Evolutionary conservation across 2,329 filamentous ascomycete species (phyloP).

Genomic region (Exophiala mesophila): DNA sequence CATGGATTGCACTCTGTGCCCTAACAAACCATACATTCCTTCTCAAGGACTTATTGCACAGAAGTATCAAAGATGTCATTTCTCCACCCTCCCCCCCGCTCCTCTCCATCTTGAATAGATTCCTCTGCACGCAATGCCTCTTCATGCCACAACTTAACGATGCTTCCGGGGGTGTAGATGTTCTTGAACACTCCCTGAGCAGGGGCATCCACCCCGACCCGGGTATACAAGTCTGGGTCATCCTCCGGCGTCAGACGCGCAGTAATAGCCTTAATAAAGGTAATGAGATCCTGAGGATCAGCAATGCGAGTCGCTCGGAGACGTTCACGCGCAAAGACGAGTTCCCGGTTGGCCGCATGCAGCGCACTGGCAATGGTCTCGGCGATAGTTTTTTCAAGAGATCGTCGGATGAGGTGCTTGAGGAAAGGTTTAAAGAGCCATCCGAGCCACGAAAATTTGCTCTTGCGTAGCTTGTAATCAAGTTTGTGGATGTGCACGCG

Average conservation of each 20-base stretch:
- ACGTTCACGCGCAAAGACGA: slow-evolving; percentile 80
- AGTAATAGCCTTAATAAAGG: slow-evolving; percentile 77
- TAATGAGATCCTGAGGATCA: slow-evolving; percentile 71
- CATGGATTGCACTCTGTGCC: no score
- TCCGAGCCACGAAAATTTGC: slow-evolving; percentile 69
- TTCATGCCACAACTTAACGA: slow-evolving; percentile 85
- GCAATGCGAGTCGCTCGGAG: slow-evolving; percentile 80
- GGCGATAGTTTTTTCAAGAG: slow-evolving; percentile 73
- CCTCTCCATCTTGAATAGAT: slow-evolving; percentile 65
- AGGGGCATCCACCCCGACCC: slow-evolving; percentile 63
- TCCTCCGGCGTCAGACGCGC: slow-evolving; percentile 66
- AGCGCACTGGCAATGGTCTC: slow-evolving; percentile 65
- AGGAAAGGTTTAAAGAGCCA: slow-evolving; percentile 83
- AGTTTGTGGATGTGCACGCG: slow-evolving; percentile 82
- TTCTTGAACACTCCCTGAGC: slow-evolving; percentile 68
- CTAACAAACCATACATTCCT: no score
- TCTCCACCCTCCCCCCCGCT: slow-evolving; percentile 65
- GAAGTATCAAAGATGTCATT: slow-evolving; percentile 71
- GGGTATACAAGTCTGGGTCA: slow-evolving; percentile 70
- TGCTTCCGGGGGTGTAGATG: slow-evolving; percentile 80
- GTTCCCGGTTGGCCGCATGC: slow-evolving; percentile 72
- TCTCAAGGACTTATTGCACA: slow-evolving; percentile 9
- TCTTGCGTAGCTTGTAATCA: slow-evolving; percentile 69
- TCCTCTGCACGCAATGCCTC: slow-evolving; percentile 67
- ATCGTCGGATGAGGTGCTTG: slow-evolving; percentile 71